phyloP scores from a whole-genome alignment of 2,329 filamentous ascomycete species.

The Alternaria viburni region DNA sequence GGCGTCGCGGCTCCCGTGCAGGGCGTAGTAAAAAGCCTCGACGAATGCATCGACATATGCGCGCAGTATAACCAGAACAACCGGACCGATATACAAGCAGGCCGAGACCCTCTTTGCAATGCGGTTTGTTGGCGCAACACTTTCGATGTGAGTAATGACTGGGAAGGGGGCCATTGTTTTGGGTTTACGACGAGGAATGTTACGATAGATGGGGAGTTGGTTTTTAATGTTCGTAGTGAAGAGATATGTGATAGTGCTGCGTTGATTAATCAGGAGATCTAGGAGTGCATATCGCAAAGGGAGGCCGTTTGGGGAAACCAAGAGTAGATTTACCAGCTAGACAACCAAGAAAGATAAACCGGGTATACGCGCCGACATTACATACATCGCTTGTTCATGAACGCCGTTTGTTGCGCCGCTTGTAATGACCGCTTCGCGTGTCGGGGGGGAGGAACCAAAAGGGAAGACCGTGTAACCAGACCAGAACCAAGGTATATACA shows the following conservation, averaged over 20 bases:
- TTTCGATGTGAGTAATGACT: neutral
- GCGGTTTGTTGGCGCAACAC: neutral
- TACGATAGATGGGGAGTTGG: neutral
- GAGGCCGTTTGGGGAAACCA: too few relatives aligned
- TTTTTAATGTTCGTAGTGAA: neutral
- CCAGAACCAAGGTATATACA: neutral
- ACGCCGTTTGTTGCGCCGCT: conserved; percentile 7
- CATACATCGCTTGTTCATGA: conserved; percentile 4
- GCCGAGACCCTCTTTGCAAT: neutral
- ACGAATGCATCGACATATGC: neutral
- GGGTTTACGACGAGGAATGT: neutral
- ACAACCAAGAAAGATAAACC: neutral
- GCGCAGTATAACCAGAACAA: neutral
- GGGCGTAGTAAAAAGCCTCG: neutral
- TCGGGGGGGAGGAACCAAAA: neutral
- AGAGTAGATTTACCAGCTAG: neutral
- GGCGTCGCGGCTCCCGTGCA: neutral
- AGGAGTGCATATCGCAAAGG: too few relatives aligned
- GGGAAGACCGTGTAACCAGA: neutral
- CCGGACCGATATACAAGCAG: neutral
- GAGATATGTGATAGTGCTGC: neutral
- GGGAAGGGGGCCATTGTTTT: neutral
- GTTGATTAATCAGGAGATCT: neutral
- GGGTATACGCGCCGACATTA: conserved; percentile 26
- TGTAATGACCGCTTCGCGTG: neutral